Conservation (phyloP, 2,329 filamentous ascomycete species). For the Incumbomyces delicatus region DNA sequence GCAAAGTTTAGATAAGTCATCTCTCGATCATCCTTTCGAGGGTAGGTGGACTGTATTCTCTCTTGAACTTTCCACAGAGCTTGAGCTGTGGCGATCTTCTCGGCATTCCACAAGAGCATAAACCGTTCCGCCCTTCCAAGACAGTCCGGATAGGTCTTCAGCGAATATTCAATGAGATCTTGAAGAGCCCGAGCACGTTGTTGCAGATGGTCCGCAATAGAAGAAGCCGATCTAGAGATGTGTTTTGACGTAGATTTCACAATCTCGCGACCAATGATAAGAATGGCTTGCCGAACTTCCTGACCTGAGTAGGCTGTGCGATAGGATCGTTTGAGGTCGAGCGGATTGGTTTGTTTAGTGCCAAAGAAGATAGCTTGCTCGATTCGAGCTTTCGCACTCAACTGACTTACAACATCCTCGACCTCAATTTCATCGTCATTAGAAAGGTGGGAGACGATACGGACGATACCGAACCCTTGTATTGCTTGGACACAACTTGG, state of each 20-base stretch:
- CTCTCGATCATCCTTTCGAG: constrained; percentile 45
- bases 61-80: constrained; percentile 77
- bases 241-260: constrained; percentile 66
- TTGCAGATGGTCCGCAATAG: constrained; percentile 70
- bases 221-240: constrained; percentile 62
- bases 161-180: constrained; percentile 63
- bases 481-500: constrained; percentile 45
- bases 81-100: constrained; percentile 74
- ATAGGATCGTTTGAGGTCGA: constrained; percentile 66
- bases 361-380: constrained; percentile 95
- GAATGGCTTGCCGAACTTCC: constrained; percentile 66
- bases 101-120: constrained; percentile 77
- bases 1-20: constrained; percentile 65
- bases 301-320: constrained; percentile 56
- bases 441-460: constrained; percentile 29
- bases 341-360: constrained; percentile 67
- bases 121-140: constrained; percentile 63
- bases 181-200: constrained; percentile 63
- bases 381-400: constrained; percentile 79
- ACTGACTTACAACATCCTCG: constrained; percentile 31
- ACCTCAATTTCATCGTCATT: constrained; percentile 37
- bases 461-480: constrained; percentile 48
- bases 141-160: constrained; percentile 51
- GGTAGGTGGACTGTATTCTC: constrained; percentile 50
- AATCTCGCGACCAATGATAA: constrained; percentile 71